These are phyloP conservation scores for Parasarocladium wereldwijsianum DNA, from an alignment of 2,329 filamentous ascomycete species.

Conservation along the genomic window DNA sequence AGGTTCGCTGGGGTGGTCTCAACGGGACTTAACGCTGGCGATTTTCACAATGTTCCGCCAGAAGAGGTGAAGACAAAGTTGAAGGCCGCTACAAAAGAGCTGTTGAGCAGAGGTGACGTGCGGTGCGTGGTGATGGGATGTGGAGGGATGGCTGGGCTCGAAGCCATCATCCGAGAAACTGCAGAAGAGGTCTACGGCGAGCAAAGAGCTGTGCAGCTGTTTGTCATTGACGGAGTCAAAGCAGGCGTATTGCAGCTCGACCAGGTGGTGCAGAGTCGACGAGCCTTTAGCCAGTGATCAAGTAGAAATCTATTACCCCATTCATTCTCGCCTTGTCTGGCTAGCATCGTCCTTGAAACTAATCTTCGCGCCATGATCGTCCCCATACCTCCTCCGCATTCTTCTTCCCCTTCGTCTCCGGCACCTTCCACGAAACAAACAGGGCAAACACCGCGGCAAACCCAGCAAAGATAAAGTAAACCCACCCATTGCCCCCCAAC, in stretches of 20 bases:
- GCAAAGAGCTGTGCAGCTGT: conserved; percentile 38
- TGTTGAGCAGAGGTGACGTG: conserved; percentile 44
- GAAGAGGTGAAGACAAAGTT: conserved; percentile 52
- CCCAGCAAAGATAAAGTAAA: conserved; percentile 82
- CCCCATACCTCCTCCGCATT: conserved; percentile 88
- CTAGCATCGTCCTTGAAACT: conserved; percentile 1
- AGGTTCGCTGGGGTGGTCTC: conserved; percentile 76
- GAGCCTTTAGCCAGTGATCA: conserved; percentile 16
- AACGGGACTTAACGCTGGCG: conserved; percentile 64
- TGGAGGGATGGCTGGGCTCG: conserved; percentile 80
- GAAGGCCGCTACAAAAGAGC: conserved; percentile 50
- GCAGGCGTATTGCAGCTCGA: conserved; percentile 51
- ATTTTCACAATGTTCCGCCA: conserved; percentile 57
- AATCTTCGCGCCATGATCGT: conserved; percentile 40
- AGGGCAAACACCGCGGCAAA: conserved; percentile 53
- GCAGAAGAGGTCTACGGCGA: conserved; percentile 49
- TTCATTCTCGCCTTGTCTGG: no score
- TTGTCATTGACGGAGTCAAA: conserved; percentile 68
- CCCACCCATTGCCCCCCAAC: conserved; percentile 58
- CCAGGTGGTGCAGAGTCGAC: conserved; percentile 30
- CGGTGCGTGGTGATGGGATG: conserved; percentile 71
- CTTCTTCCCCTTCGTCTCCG: conserved; percentile 78
- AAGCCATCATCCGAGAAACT: conserved; percentile 57
- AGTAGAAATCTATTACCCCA: not conserved
- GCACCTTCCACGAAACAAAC: conserved; percentile 63